Evolutionary conservation across 2,329 filamentous ascomycete species (phyloP).

Genomic region (Didymosphaeria variabile): DNA sequence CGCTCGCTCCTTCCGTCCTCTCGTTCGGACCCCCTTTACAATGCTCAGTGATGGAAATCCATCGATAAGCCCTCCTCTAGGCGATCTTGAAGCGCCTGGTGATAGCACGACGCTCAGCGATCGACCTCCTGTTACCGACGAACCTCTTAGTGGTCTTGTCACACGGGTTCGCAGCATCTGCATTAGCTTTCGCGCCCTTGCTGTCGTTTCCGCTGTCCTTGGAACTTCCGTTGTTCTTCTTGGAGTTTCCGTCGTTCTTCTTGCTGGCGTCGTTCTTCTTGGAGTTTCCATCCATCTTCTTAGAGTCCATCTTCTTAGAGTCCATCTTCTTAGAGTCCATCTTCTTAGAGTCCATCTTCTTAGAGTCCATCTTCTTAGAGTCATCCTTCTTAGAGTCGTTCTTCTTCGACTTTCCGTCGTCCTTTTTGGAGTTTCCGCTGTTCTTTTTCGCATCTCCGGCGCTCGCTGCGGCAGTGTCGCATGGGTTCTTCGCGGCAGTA

Average conservation of each 20-base stretch:
- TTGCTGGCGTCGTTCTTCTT: not conserved
- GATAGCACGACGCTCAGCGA: not conserved
- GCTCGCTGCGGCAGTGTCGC: conserved; percentile 1
- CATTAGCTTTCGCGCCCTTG: not conserved
- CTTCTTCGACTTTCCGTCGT: not conserved
- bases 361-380: too few relatives aligned
- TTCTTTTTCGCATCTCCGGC: not conserved
- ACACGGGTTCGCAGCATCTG: not conserved
- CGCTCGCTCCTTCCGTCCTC: not conserved
- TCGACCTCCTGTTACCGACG: not conserved
- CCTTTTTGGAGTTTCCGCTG: not conserved
- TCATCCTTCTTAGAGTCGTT: too few relatives aligned
- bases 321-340: too few relatives aligned
- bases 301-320: too few relatives aligned
- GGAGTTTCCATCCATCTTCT: too few relatives aligned
- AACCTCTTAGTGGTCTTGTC: conserved; percentile 4
- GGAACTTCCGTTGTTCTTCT: not conserved
- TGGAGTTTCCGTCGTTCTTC: not conserved
- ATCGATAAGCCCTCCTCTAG: not conserved
- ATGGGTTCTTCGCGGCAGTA: conserved; percentile 2
- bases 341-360: too few relatives aligned
- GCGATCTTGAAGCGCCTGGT: conserved; percentile 10
- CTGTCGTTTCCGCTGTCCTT: too few relatives aligned
- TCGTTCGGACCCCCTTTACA: too few relatives aligned
- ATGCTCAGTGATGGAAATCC: not conserved